Evolutionary conservation across 2,329 filamentous ascomycete species (phyloP).

Genomic region (Talaromyces amestolkiae): DNA sequence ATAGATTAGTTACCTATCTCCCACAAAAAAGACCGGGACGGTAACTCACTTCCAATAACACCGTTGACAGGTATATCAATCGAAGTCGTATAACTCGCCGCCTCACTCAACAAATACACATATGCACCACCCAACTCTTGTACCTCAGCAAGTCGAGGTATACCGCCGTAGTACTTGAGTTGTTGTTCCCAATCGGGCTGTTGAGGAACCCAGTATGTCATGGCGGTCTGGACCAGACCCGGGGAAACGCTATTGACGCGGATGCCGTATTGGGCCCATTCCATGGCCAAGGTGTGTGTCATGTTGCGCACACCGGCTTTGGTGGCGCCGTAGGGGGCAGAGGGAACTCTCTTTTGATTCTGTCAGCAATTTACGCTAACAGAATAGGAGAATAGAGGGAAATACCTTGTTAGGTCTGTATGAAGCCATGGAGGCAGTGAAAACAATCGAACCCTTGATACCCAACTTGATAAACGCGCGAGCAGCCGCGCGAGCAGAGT

Average conservation of each 20-base stretch:
- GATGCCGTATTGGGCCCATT: slow-evolving; percentile 69
- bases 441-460: slow-evolving; percentile 38
- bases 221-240: slow-evolving; percentile 31
- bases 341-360: slow-evolving; percentile 29
- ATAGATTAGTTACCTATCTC: neutral
- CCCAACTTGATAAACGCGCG: slow-evolving; percentile 41
- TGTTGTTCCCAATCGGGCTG: slow-evolving; percentile 53
- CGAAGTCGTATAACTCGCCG: slow-evolving; percentile 49
- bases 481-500: slow-evolving; percentile 27
- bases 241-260: slow-evolving; percentile 61
- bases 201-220: slow-evolving; percentile 52
- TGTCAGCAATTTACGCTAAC: neutral
- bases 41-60: slow-evolving; percentile 38
- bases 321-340: slow-evolving; percentile 44
- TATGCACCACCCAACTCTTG: slow-evolving; percentile 53
- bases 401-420: slow-evolving; percentile 46
- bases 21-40: no score
- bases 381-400: neutral
- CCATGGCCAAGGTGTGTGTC: slow-evolving; percentile 58
- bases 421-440: slow-evolving; percentile 49
- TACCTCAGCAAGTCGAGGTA: slow-evolving; percentile 52
- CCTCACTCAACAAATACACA: slow-evolving; percentile 49
- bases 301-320: slow-evolving; percentile 48
- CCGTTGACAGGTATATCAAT: slow-evolving; percentile 52
- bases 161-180: slow-evolving; percentile 55